Evolutionary conservation across 2,329 filamentous ascomycete species (phyloP).

Genomic region (Periconia sp.): DNA sequence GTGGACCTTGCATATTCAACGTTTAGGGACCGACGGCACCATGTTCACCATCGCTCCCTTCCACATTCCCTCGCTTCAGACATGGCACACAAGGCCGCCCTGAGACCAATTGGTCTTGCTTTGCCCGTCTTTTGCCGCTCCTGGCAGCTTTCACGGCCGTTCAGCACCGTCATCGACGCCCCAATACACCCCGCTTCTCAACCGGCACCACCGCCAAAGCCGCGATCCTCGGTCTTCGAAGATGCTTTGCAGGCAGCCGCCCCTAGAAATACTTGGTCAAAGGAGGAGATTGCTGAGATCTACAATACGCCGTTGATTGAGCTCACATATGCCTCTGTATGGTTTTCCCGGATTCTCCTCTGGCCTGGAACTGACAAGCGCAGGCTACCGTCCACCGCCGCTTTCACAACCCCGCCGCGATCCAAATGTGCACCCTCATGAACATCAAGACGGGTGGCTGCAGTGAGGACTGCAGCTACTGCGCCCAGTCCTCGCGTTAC

Average conservation of each 20-base stretch:
- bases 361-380: conserved; percentile 8
- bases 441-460: conserved; percentile 96
- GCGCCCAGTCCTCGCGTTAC: conserved; percentile 85
- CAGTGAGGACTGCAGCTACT: conserved; percentile 92
- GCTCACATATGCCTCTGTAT: conserved; percentile 74
- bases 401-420: conserved; percentile 82
- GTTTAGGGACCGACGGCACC: not conserved
- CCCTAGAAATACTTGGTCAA: conserved; percentile 78
- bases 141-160: conserved; percentile 18
- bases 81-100: conserved; percentile 13
- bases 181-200: conserved; percentile 32
- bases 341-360: conserved; percentile 17
- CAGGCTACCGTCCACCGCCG: conserved; percentile 80
- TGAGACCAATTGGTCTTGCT: conserved; percentile 14
- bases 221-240: conserved; percentile 30
- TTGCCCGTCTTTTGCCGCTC: conserved; percentile 1
- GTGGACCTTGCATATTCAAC: conserved; percentile 1
- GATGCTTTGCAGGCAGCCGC: conserved; percentile 64
- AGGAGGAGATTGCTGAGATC: conserved; percentile 79
- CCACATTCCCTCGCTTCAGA: conserved; percentile 1
- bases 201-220: conserved; percentile 18
- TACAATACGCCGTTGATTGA: conserved; percentile 84
- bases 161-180: conserved; percentile 41
- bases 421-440: conserved; percentile 94
- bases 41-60: not conserved